These are phyloP conservation scores for Calonectria pseudoreteaudii DNA, from an alignment of 2,329 filamentous ascomycete genomes.

Conservation along the genomic window DNA sequence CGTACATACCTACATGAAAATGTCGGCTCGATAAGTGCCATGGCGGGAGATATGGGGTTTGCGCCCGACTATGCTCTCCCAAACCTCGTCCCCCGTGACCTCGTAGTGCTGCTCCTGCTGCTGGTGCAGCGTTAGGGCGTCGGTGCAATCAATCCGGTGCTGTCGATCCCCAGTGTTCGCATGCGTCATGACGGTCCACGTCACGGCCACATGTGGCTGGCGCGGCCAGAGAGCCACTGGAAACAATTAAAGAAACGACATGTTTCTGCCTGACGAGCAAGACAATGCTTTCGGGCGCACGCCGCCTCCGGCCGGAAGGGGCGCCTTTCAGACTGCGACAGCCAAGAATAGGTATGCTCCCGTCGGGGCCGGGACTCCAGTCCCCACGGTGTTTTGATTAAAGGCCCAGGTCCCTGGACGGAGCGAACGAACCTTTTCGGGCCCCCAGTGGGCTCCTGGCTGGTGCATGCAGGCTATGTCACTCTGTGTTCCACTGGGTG, in stretches of 20 bases:
- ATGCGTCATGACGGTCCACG: slow-evolving; percentile 19
- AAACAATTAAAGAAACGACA: background rate
- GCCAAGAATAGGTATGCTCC: background rate
- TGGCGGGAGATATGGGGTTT: background rate
- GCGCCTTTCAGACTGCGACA: background rate
- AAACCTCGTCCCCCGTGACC: background rate
- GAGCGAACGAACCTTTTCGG: slow-evolving; percentile 25
- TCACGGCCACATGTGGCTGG: slow-evolving; percentile 9
- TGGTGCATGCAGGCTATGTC: slow-evolving; percentile 17
- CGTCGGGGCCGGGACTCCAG: background rate
- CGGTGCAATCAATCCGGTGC: slow-evolving; percentile 3
- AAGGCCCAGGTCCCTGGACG: slow-evolving; percentile 11
- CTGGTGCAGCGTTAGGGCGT: background rate
- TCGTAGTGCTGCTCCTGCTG: background rate
- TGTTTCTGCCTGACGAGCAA: slow-evolving; percentile 11
- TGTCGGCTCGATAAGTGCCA: background rate
- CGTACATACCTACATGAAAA: slow-evolving; percentile 59
- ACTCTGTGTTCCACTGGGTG: slow-evolving; percentile 7
- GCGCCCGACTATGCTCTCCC: background rate
- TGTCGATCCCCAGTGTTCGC: slow-evolving; percentile 15
- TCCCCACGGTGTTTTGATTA: slow-evolving; percentile 23
- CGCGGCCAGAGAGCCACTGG: background rate
- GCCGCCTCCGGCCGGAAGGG: background rate
- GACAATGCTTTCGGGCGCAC: background rate
- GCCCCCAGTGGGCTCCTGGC: slow-evolving; percentile 15